phyloP scores from a whole-genome alignment of 345 rosid genomes.

The Gossypium raimondii region DNA sequence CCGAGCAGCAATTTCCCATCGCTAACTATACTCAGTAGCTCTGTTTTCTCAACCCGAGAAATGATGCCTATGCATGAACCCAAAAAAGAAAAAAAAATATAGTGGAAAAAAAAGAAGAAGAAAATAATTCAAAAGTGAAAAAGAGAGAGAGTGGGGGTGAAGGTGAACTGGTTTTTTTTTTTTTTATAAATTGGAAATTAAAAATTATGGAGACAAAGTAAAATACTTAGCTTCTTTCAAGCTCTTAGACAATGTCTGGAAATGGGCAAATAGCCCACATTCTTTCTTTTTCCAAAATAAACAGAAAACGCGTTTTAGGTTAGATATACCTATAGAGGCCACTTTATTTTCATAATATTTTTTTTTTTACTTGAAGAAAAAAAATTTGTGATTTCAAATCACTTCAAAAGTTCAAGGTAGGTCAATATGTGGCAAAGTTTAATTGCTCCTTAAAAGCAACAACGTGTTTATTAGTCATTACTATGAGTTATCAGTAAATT shows the following conservation, averaged over 20 bases:
- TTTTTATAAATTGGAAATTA: neutral
- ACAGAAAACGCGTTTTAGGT: neutral
- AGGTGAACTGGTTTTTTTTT: neutral
- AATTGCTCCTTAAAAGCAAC: too few relatives aligned
- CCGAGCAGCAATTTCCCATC: slow-evolving; percentile 94
- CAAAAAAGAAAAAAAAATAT: neutral
- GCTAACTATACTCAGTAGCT: slow-evolving; percentile 11
- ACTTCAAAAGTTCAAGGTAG: too few relatives aligned
- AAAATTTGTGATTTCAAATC: too few relatives aligned
- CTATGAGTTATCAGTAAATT: too few relatives aligned
- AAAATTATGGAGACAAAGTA: neutral
- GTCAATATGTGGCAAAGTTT: too few relatives aligned
- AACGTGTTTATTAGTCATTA: too few relatives aligned
- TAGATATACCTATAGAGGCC: too few relatives aligned
- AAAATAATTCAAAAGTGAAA: neutral
- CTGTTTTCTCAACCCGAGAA: neutral
- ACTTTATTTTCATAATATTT: too few relatives aligned
- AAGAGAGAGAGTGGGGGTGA: neutral
- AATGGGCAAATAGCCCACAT: neutral
- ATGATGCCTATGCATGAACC: neutral
- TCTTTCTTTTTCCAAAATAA: neutral
- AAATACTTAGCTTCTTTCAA: neutral
- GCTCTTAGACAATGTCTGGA: neutral
- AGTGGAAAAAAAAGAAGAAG: neutral
- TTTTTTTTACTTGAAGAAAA: too few relatives aligned